Percentiles rank a stretch among this genome's conserved stretches.
phyloP scores from a whole-genome alignment of 805 yeast species.

The Lipomyces orientalis region DNA sequence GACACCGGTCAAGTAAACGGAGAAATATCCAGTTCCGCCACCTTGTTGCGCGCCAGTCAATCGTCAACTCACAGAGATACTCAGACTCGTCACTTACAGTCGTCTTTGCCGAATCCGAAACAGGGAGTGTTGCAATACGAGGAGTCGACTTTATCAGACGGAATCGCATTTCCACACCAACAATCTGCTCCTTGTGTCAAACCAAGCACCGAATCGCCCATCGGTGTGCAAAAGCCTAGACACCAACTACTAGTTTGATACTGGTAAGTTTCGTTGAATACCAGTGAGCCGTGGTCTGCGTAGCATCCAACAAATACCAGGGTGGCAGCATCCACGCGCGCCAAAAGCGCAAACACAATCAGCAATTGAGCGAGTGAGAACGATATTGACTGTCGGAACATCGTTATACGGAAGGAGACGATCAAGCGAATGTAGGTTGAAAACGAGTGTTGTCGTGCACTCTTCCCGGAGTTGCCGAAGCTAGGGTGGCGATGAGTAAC shows the following conservation, averaged over 20 bases:
- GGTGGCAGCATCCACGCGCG: not conserved
- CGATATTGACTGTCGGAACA: not conserved
- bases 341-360: slow-evolving; percentile 2
- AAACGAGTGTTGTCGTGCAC: not conserved
- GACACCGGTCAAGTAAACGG: slow-evolving; percentile 42
- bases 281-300: slow-evolving; percentile 48
- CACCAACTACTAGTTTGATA: slow-evolving; percentile 70
- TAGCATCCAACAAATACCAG: slow-evolving; percentile 49
- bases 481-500: not conserved
- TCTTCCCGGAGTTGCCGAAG: not conserved
- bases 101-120: slow-evolving; percentile 64
- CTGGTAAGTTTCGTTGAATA: slow-evolving; percentile 54
- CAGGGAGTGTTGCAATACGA: slow-evolving; percentile 57
- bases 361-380: not conserved
- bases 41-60: slow-evolving; percentile 12
- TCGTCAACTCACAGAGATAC: not conserved
- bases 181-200: slow-evolving; percentile 61
- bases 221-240: slow-evolving; percentile 54
- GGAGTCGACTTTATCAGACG: slow-evolving; percentile 43
- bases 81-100: slow-evolving; percentile 52
- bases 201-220: slow-evolving; percentile 54
- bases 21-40: slow-evolving; percentile 54
- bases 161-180: slow-evolving; percentile 64
- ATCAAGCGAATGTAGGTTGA: not conserved
- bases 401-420: not conserved